A percentile compares a stretch with the other conserved stretches of the same genome.
These are phyloP conservation scores for Macrotyloma uniflorum DNA, from an alignment of 306 rosid species.

Conservation along the genomic window DNA sequence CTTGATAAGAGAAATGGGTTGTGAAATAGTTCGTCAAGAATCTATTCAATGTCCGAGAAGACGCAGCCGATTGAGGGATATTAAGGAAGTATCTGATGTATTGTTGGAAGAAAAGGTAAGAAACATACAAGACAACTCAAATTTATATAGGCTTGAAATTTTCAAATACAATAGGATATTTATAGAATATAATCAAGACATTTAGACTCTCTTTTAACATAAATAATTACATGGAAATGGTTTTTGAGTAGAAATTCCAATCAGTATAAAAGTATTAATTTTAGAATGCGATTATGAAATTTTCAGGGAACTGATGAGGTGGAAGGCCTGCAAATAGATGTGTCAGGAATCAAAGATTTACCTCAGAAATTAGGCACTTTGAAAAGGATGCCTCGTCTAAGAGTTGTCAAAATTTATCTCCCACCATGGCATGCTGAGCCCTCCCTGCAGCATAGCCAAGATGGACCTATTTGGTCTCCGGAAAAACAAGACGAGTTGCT, in stretches of 20 bases:
- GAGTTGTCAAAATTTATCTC: not conserved
- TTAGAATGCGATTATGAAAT: not conserved
- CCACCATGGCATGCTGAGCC: slow-evolving; percentile 20
- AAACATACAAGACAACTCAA: too few species aligned
- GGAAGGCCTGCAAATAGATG: slow-evolving; percentile 10
- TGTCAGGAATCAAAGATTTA: not conserved
- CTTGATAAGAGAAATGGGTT: not conserved
- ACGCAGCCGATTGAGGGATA: not conserved
- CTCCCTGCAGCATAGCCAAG: not conserved
- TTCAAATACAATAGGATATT: too few species aligned
- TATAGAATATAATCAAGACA: too few species aligned
- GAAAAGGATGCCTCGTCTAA: not conserved
- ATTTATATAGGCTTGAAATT: too few species aligned
- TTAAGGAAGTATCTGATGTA: not conserved
- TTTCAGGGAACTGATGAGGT: not conserved
- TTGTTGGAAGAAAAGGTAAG: not conserved
- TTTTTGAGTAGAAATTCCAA: too few species aligned
- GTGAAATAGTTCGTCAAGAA: slow-evolving; percentile 20
- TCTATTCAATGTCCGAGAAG: not conserved
- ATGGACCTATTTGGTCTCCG: not conserved
- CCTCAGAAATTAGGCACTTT: not conserved
- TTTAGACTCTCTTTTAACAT: too few species aligned
- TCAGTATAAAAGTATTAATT: too few species aligned
- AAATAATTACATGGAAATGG: too few species aligned
- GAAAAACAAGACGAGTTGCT: not conserved